Evolutionary conservation across 1,139 yeast species (phyloP), one percentile per base, ranked within the genome.

Genomic region (Yamadazyma trypodendri): DNA sequence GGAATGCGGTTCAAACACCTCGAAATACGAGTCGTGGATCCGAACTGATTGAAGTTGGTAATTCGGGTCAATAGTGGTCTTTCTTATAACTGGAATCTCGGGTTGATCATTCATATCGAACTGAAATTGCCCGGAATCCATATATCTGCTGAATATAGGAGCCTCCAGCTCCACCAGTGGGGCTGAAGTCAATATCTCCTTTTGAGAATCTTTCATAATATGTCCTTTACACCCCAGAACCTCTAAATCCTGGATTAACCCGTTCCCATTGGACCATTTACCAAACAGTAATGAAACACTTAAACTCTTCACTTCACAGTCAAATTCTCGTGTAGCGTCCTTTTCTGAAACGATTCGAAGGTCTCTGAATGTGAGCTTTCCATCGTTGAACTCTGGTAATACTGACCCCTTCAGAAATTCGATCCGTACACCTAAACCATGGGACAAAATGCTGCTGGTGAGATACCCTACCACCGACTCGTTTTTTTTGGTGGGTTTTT

Each of bases 231-330:
- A 64, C 0, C 92, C 92, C 37, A 65, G 72, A 1, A 84, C 63
- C 39, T 81, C 83, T 32, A 83, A 59, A 45, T 79, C 80, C 37
- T 81, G 66, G 29, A 84, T 74, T 22, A 84, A 60, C 0, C 94
- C 94, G 34, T 73, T 71, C 0, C 88, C 83, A 42, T 76, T 75
- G 35, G 79, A 69, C 90, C 90, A 84, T 55, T 84, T 84, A 32
- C 71, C 68, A 44, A 84, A 75, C 1, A 85, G 79, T 16, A 84
- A 60, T 0, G 84, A 74, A 29, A 83, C 52, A 44, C 77, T 79
- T 44, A 82, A 61, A 13, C 77, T 70, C 37, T 80, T 77, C 21
- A 82, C 65, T 12, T 60, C 61, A 22, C 81, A 70, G 9, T 63
- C 56, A 24, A 70, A 61, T 29, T 46, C 40, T 14, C 41, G 43